Evolutionary conservation across 148 eudicot genomes (phyloP), one percentile per base, ranked within the genome.

Genomic region (Linanthus parryae): DNA sequence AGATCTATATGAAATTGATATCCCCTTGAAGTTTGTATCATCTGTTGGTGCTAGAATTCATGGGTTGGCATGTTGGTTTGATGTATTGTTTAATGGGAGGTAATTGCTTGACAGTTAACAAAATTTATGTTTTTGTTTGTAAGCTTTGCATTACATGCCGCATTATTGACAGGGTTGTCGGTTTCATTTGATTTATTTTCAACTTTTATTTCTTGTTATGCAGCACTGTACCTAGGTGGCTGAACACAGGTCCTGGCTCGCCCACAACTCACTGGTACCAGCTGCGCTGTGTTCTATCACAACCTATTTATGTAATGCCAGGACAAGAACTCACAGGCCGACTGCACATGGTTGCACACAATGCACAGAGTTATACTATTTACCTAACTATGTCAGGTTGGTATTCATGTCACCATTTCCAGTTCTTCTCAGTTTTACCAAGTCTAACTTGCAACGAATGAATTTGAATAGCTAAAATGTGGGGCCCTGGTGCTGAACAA

Each of bases 231-330:
- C 99, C 65, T 56, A 79, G 99, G 76, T 94, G 99, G 99, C 88
- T 94, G 21, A 88, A 91, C 25, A 94, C 99, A 38, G 91, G 96
- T 56, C 99, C 99, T 56, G 99, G 96, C 64, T 82, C 99, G 27
- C 95, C 94, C 15, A 94, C 99, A 52, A 94, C 99, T 5, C 99
- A 94, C 69, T 94, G 99, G 99, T 94, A 94, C 58, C 99, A 94
- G 50, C 66, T 94, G 33, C 88, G 99, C 4, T 94, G 99, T 53
- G 92, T 94, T 28, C 75, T 94, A n/a, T 41, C 77, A 21, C 99
- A 94, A 56, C 99, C 99, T n/a, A 70, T 94, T 22, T 94, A 94
- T 57, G 99, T 76, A 24, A 88, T 84, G 95, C 80, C 96, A 13
- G 99, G 99, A 38, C 99, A 94, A 76, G 99, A 94, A 73, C 80